Conservation (phyloP, 2,329 filamentous ascomycete species). For the Phaeophleospora eucalypticola region DNA sequence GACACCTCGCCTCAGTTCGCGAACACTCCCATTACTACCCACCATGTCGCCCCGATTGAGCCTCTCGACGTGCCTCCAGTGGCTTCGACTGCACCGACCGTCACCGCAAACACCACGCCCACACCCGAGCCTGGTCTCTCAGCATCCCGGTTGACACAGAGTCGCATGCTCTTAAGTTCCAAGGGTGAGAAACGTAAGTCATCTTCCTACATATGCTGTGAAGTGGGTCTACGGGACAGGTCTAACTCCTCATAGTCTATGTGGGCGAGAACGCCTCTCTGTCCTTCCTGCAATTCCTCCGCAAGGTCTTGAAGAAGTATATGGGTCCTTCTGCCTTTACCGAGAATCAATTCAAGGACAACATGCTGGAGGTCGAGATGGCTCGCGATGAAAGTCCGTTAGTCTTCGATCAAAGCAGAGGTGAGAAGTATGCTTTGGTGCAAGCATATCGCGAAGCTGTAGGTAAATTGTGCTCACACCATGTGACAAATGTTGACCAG, state of each 20-base stretch:
- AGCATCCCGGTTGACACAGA: slow-evolving; percentile 16
- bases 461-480: slow-evolving; percentile 10
- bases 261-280: slow-evolving; percentile 51
- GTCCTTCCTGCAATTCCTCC: slow-evolving; percentile 54
- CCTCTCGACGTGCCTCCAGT: neutral
- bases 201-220: neutral
- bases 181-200: slow-evolving; percentile 49
- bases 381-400: slow-evolving; percentile 16
- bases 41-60: slow-evolving; percentile 2
- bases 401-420: slow-evolving; percentile 29
- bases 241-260: slow-evolving; percentile 37
- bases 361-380: slow-evolving; percentile 48
- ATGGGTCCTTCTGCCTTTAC: slow-evolving; percentile 55
- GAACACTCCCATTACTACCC: neutral
- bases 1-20: slow-evolving; percentile 17
- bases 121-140: slow-evolving; percentile 17
- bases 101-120: slow-evolving; percentile 12
- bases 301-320: slow-evolving; percentile 46
- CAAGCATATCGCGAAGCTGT: slow-evolving; percentile 34
- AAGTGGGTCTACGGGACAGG: no score
- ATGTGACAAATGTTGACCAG: slow-evolving; percentile 27
- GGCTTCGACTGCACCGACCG: slow-evolving; percentile 5
- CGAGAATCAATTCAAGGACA: slow-evolving; percentile 48
- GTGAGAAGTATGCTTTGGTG: slow-evolving; percentile 31
- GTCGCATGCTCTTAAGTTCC: slow-evolving; percentile 49